Evolutionary conservation across 2,329 filamentous ascomycete species (phyloP), one percentile per base, ranked within the genome.

Genomic region (Aspergillus sclerotialis): DNA sequence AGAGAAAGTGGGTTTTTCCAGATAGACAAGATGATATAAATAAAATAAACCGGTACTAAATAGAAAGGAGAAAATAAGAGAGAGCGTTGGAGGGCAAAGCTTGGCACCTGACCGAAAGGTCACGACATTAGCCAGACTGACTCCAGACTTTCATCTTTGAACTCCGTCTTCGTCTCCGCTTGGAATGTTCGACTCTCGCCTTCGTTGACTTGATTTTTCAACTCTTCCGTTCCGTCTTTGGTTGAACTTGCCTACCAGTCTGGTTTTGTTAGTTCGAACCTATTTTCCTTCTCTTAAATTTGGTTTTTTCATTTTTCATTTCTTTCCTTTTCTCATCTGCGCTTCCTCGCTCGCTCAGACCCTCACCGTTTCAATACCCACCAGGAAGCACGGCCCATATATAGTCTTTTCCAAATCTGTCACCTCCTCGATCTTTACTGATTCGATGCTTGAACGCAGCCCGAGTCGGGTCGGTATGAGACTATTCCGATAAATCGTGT

Each of bases 371-470:
- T 23, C 19, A 10, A 23, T 23, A 23, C 19, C 19, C 19, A 10
- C 19, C 19, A 6, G n/a, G n/a, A n/a, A n/a, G n/a, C n/a, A n/a
- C n/a, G n/a, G n/a, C n/a, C n/a, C n/a, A n/a, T n/a, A n/a, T n/a
- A n/a, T n/a, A n/a, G n/a, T n/a, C n/a, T n/a, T n/a, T n/a, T n/a
- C n/a, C n/a, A n/a, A n/a, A n/a, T 23, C 19, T 6, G 10, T 23
- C 24, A 13, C 30, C 29, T 18, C 35, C 24, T 32, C 12, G 33
- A 17, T 24, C 25, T 30, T 30, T 12, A 9, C 18, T 31, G 30
- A n/a, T n/a, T 37, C 39, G 42, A 49, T 50, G 47, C 38, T 36
- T 39, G 38, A 30, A 34, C 29, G 31, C 27, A 18, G 28, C 27
- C 15, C 30, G 25, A 25, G 19, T 37, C 16, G 16, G 29, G 19